Evolutionary conservation across 345 rosid species (phyloP).

Genomic region (Isatis tinctoria): DNA sequence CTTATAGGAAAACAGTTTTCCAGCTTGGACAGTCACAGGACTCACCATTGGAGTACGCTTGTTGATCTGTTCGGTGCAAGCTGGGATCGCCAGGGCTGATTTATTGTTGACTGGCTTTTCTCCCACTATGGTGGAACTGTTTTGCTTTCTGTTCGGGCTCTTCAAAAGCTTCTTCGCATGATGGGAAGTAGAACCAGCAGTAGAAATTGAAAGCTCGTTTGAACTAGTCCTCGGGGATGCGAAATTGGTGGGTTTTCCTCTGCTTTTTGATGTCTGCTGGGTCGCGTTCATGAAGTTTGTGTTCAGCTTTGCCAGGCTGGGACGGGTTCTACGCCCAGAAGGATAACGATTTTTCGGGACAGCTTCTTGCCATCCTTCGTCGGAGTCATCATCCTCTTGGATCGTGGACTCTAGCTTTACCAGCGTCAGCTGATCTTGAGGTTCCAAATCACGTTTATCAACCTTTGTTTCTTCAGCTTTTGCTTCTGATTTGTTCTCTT

Average conservation of each 20-base stretch:
- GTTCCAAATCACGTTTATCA: conserved; percentile 48
- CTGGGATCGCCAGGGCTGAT: conserved; percentile 51
- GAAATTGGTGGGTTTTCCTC: conserved; percentile 57
- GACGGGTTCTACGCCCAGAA: conserved; percentile 67
- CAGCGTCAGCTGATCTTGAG: conserved; percentile 35
- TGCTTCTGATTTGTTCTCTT: conserved; percentile 68
- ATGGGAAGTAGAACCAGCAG: conserved; percentile 42
- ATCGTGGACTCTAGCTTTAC: conserved; percentile 31
- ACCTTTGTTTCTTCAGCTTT: conserved; percentile 44
- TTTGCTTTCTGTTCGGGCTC: conserved; percentile 66
- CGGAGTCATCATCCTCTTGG: conserved; percentile 59
- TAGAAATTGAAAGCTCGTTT: conserved; percentile 43
- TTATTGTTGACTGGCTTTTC: conserved; percentile 46
- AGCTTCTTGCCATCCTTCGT: conserved; percentile 99
- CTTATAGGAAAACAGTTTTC: conserved; percentile 91
- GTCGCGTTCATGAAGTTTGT: conserved; percentile 74
- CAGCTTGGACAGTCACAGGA: conserved; percentile 66
- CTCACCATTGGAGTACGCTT: conserved; percentile 45
- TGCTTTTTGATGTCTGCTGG: conserved; percentile 63
- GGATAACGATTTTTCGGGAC: conserved; percentile 82
- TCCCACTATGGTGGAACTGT: conserved; percentile 37
- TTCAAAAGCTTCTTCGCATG: conserved; percentile 56
- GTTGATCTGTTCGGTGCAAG: conserved; percentile 47
- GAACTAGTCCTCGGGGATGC: conserved; percentile 54
- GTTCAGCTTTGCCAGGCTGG: conserved; percentile 79